phyloP scores from a whole-genome alignment of 371 early-diverging fungal genomes.

The Mucor plumbeus region DNA sequence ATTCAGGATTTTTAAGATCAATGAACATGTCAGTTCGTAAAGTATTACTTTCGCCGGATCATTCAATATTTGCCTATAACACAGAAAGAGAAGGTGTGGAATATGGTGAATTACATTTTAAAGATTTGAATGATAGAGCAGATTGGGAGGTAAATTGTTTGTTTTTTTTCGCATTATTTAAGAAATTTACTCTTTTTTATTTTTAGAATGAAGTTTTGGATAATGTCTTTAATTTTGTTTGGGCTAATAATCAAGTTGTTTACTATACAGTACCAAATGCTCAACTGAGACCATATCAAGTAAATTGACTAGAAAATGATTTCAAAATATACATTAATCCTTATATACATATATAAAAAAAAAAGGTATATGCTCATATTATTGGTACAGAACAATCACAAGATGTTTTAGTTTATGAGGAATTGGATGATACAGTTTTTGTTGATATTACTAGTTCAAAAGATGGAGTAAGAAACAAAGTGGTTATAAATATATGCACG shows the following conservation, averaged over 20 bases:
- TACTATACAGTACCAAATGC: conserved; percentile 80
- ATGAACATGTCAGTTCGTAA: conserved; percentile 63
- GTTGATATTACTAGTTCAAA: conserved; percentile 83
- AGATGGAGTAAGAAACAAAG: conserved; percentile 57
- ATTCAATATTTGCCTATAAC: conserved; percentile 66
- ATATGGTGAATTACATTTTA: conserved; percentile 67
- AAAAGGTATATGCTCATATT: conserved; percentile 61
- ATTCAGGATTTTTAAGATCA: conserved; percentile 59
- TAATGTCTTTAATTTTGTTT: conserved; percentile 82
- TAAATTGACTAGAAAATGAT: conserved; percentile 21
- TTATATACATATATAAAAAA: too few species aligned
- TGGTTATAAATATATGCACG: background rate
- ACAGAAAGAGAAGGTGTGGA: conserved; percentile 67
- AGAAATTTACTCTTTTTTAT: background rate
- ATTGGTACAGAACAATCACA: conserved; percentile 60
- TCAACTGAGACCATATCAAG: conserved; percentile 72
- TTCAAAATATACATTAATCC: too few species aligned
- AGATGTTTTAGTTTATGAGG: conserved; percentile 72
- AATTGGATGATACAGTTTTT: conserved; percentile 71
- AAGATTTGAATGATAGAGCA: conserved; percentile 43
- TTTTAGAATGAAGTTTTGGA: conserved; percentile 60
- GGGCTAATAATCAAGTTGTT: conserved; percentile 68
- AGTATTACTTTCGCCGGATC: conserved; percentile 64
- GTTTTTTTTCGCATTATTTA: too few species aligned
- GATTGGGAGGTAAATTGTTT: conserved; percentile 43